Conservation (phyloP, 2,329 filamentous ascomycete genomes). For the Orbilia brochopaga region DNA sequence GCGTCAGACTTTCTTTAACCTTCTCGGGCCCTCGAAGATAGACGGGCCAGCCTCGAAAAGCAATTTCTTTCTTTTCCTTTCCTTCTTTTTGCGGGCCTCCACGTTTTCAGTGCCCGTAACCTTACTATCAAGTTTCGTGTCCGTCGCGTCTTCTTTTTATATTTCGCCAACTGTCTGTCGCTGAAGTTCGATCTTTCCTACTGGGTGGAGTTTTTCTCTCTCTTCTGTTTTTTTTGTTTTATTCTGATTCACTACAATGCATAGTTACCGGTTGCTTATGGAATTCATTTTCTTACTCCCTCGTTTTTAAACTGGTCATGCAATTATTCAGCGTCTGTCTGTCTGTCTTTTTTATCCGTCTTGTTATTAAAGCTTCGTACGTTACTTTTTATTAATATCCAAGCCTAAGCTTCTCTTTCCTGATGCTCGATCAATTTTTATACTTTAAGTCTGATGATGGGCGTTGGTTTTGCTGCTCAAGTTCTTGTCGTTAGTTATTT, state of each 20-base stretch:
- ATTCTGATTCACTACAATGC: slow-evolving; percentile 43
- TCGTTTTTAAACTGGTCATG: slow-evolving; percentile 18
- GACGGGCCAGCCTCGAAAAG: slow-evolving; percentile 47
- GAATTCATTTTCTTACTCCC: slow-evolving; percentile 22
- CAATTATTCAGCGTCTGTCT: slow-evolving; percentile 43
- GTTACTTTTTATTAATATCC: slow-evolving; percentile 7
- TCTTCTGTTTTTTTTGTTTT: no score
- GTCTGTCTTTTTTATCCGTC: no score
- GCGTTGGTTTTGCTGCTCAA: slow-evolving; percentile 6
- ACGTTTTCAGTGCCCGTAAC: neutral
- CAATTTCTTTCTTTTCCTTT: slow-evolving; percentile 12
- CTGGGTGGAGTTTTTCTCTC: slow-evolving; percentile 51
- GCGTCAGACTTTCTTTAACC: slow-evolving; percentile 31
- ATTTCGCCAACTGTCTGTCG: slow-evolving; percentile 18
- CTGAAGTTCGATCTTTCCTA: slow-evolving; percentile 22
- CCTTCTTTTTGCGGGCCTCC: neutral
- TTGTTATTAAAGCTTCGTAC: no score
- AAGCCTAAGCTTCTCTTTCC: slow-evolving; percentile 11
- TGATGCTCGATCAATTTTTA: slow-evolving; percentile 15
- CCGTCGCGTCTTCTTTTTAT: slow-evolving; percentile 6
- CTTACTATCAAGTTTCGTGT: slow-evolving; percentile 12
- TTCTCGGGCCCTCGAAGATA: slow-evolving; percentile 34
- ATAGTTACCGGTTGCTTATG: slow-evolving; percentile 51
- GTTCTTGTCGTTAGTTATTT: slow-evolving; percentile 9
- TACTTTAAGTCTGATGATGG: slow-evolving; percentile 7